Conservation (phyloP, 2,329 filamentous ascomycete genomes). For the Hymenoscyphus salicellus region DNA sequence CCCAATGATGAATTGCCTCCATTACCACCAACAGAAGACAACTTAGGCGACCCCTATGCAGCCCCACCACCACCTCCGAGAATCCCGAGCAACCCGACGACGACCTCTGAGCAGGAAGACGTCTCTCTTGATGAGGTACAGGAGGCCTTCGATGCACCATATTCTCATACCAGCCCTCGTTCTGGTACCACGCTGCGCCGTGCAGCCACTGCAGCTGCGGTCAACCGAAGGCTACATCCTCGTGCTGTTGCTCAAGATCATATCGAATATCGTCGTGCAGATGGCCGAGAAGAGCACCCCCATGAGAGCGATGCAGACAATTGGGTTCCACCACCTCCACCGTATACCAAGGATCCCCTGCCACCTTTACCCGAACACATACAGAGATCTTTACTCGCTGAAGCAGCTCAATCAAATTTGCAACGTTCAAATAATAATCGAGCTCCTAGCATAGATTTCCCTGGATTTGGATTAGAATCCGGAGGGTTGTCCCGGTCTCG, state of each 20-base stretch:
- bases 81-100: conserved; percentile 23
- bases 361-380: conserved; percentile 36
- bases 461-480: conserved; percentile 24
- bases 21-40: conserved; percentile 27
- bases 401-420: conserved; percentile 28
- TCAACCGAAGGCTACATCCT: conserved; percentile 65
- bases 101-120: conserved; percentile 24
- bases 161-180: conserved; percentile 69
- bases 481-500: conserved; percentile 28
- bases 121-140: conserved; percentile 34
- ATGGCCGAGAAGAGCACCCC: conserved; percentile 68
- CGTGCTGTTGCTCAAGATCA: conserved; percentile 51
- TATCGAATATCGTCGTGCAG: conserved; percentile 64
- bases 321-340: conserved; percentile 82
- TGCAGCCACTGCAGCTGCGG: conserved; percentile 73
- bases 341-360: conserved; percentile 64
- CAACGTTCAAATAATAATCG: conserved; percentile 32
- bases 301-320: conserved; percentile 87
- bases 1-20: conserved; percentile 24
- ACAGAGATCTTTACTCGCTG: conserved; percentile 34
- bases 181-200: conserved; percentile 68
- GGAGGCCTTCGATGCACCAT: conserved; percentile 66
- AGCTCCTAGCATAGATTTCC: conserved; percentile 26
- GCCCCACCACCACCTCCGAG: conserved; percentile 16
- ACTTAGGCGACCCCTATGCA: conserved; percentile 22